Evolutionary conservation across 345 rosid species (phyloP), one percentile per base, ranked within the genome.

Genomic region (Orychophragmus violaceus): DNA sequence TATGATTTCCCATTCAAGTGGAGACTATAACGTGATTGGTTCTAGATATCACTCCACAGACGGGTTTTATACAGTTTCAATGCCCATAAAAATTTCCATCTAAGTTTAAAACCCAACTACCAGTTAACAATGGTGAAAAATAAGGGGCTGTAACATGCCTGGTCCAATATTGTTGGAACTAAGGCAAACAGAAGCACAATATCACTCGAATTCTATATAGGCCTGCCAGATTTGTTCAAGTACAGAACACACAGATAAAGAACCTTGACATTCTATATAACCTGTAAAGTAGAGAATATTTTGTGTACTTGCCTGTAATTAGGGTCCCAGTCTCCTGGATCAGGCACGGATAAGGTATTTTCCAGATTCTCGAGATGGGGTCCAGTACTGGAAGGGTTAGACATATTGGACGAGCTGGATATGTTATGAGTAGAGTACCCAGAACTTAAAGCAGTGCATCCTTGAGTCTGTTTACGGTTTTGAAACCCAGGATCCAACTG

Each of bases 241-340:
- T 51, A 30, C 53, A 57, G 59, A 48, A 11, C 71, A 48, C 1
- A 14, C 36, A 59, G 44, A 67, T 44, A 42, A 42, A 52, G 41
- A 56, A 67, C 64, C 35, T 42, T 30, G 21, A 51, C 50, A 68
- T 22, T 55, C 27, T 48, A 37, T 48, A 36, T 65, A 60, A 33
- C 44, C 16, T 33, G 22, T 27, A 53, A 51, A 28, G 36, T 48
- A 35, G 35, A 68, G 48, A 28, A 25, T 4, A 55, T 51, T 5
- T 50, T 55, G 62, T 61, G 59, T 69, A 45, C 78, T 75, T 73
- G 84, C 99, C 99, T 91, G 84, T 87, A 95, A 81, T 85, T 86
- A 32, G 99, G 99, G 83, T 95, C 99, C 99, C 99, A 95, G 58
- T 95, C 98, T 68, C 96, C 95, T 14, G 99, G 98, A 81, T 85